Conservation (phyloP, 208 protist genomes). For the Trypanosomatidae sp. region DNA sequence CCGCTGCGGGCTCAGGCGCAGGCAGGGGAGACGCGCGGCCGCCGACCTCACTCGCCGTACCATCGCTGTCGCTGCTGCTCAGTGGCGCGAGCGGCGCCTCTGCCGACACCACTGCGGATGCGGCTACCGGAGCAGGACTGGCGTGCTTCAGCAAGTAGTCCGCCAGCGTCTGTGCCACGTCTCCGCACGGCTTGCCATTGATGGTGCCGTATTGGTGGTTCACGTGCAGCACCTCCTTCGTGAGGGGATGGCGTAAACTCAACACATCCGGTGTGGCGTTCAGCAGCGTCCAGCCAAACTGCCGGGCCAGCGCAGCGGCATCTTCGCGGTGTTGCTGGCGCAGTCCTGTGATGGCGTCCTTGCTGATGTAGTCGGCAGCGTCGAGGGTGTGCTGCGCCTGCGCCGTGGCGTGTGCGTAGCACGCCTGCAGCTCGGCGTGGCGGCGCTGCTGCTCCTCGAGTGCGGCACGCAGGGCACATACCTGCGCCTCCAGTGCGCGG, state of each 20-base stretch:
- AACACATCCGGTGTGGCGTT: slow-evolving; percentile 26
- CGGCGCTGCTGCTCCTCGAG: slow-evolving; percentile 2
- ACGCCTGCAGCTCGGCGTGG: slow-evolving; percentile 14
- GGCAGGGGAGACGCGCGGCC: too few relatives aligned
- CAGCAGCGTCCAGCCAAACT: slow-evolving; percentile 23
- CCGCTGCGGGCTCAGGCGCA: too few relatives aligned
- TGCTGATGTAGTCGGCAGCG: slow-evolving; percentile 14
- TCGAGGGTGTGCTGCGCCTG: slow-evolving; percentile 17
- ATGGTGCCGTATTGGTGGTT: slow-evolving; percentile 27
- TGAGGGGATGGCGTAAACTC: slow-evolving; percentile 22
- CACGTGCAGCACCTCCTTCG: slow-evolving; percentile 15
- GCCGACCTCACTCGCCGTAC: too few relatives aligned
- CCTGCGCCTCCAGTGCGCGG: neutral
- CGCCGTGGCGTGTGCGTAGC: slow-evolving; percentile 16
- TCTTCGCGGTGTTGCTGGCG: slow-evolving; percentile 15
- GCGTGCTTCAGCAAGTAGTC: slow-evolving; percentile 20
- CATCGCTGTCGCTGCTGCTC: too few relatives aligned
- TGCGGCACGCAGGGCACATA: neutral
- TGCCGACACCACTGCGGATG: too few relatives aligned
- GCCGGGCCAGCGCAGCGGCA: slow-evolving; percentile 6
- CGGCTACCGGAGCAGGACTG: too few relatives aligned
- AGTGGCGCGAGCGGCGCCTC: too few relatives aligned
- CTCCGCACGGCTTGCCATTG: slow-evolving; percentile 18
- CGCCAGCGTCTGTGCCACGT: slow-evolving; percentile 21
- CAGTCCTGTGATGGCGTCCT: slow-evolving; percentile 8